phyloP scores from a whole-genome alignment of 2,329 filamentous ascomycete species.

The Sporothrix globosa region DNA sequence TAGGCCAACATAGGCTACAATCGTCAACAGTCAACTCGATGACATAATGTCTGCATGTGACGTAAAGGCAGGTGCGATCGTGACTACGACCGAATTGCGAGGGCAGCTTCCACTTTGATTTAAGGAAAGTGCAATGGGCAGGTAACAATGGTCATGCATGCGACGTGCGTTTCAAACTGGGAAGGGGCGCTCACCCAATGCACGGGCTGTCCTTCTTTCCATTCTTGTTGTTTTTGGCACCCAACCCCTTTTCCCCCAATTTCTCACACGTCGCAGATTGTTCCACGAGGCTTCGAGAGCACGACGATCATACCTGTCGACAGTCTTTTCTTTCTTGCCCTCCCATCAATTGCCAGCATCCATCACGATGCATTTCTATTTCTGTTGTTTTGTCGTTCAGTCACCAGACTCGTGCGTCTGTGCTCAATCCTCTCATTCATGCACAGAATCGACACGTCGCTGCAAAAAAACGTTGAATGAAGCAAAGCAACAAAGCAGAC shows the following conservation, averaged over 20 bases:
- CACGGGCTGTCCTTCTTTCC: background rate
- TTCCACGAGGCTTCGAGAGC: conserved; percentile 39
- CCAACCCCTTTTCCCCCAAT: background rate
- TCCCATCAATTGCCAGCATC: background rate
- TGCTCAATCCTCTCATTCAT: conserved; percentile 12
- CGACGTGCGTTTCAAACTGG: background rate
- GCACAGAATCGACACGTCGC: conserved; percentile 2
- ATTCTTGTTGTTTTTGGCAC: background rate
- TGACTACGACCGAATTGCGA: background rate
- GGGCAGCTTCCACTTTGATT: background rate
- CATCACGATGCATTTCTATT: background rate
- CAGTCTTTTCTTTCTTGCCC: background rate
- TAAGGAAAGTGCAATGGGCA: conserved; percentile 18
- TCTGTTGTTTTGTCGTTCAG: background rate
- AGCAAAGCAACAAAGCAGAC: background rate
- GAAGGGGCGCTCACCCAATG: background rate
- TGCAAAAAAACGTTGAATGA: background rate
- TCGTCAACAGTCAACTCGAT: background rate
- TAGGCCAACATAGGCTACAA: background rate
- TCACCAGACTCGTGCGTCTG: background rate
- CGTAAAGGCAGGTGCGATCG: background rate
- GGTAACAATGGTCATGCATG: background rate
- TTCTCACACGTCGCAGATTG: conserved; percentile 34
- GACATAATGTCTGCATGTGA: background rate
- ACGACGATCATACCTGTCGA: conserved; percentile 37